These are phyloP conservation scores for Alternaria sp. DNA, from an alignment of 2,329 filamentous ascomycete genomes.

Conservation along the genomic window DNA sequence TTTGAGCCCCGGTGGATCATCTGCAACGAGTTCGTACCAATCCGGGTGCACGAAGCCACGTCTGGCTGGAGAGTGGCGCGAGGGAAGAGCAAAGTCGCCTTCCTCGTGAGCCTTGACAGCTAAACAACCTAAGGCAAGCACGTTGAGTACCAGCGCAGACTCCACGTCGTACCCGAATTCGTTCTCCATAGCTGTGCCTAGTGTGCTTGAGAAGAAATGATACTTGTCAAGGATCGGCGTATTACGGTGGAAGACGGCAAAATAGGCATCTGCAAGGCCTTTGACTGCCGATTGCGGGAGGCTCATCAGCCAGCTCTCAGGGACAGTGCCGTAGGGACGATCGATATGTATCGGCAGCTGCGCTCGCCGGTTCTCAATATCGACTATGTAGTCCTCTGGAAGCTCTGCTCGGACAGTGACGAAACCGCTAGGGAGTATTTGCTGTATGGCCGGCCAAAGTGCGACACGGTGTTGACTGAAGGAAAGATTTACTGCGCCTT, in stretches of 20 bases:
- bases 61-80: slow-evolving; percentile 21
- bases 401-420: slow-evolving; percentile 47
- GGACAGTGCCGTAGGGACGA: slow-evolving; percentile 43
- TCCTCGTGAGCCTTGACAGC: slow-evolving; percentile 58
- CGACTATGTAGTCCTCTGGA: slow-evolving; percentile 58
- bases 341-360: slow-evolving; percentile 51
- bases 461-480: slow-evolving; percentile 61
- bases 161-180: slow-evolving; percentile 61
- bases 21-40: slow-evolving; percentile 45
- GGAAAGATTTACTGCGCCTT: slow-evolving; percentile 48
- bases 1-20: slow-evolving; percentile 54
- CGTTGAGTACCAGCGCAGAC: slow-evolving; percentile 58
- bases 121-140: slow-evolving; percentile 60
- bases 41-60: slow-evolving; percentile 38
- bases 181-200: slow-evolving; percentile 57
- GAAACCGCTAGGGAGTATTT: slow-evolving; percentile 52
- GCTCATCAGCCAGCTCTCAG: slow-evolving; percentile 53
- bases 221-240: slow-evolving; percentile 61
- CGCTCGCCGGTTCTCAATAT: slow-evolving; percentile 56
- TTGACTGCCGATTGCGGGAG: slow-evolving; percentile 58
- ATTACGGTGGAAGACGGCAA: slow-evolving; percentile 61
- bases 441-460: slow-evolving; percentile 56
- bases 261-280: slow-evolving; percentile 61
- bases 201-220: slow-evolving; percentile 59
- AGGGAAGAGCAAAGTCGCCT: slow-evolving; percentile 55